phyloP scores from a whole-genome alignment of 2,329 filamentous ascomycete species.

The Colletotrichum sp. region DNA sequence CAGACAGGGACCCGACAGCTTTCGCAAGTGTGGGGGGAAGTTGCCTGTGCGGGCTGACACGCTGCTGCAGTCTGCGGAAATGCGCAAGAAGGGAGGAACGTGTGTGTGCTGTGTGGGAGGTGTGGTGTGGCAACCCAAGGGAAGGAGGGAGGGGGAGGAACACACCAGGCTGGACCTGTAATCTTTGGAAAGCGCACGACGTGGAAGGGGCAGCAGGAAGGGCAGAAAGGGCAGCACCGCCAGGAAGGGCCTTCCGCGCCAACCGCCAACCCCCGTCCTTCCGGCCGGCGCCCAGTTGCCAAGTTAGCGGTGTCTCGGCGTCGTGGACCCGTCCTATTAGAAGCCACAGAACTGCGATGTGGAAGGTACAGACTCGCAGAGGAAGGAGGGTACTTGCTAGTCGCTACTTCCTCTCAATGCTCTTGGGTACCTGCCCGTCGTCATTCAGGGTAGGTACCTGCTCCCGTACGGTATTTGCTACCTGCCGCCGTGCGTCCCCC shows the following conservation, averaged over 20 bases:
- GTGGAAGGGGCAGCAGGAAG: background rate
- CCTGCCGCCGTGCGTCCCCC: background rate
- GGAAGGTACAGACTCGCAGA: background rate
- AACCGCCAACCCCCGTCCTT: conserved; percentile 3
- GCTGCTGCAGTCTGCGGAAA: background rate
- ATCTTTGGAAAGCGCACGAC: background rate
- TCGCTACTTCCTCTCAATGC: background rate
- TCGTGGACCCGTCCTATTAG: background rate
- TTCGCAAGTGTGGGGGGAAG: background rate
- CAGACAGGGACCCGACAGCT: background rate
- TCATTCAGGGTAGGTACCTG: background rate
- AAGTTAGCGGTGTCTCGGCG: conserved; percentile 10
- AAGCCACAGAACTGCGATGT: background rate
- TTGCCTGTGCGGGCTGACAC: background rate
- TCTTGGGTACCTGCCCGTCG: background rate
- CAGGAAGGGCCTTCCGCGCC: conserved; percentile 2
- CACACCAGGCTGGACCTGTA: background rate
- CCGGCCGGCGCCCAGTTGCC: conserved; percentile 9
- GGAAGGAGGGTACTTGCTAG: background rate
- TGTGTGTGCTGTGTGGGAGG: background rate
- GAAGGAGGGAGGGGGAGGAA: background rate
- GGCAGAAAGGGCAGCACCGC: background rate
- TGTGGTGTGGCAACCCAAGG: background rate
- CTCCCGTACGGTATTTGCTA: background rate
- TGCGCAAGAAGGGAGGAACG: background rate